Conservation (phyloP, 2,329 filamentous ascomycete species). For the Curvularia lunata region DNA sequence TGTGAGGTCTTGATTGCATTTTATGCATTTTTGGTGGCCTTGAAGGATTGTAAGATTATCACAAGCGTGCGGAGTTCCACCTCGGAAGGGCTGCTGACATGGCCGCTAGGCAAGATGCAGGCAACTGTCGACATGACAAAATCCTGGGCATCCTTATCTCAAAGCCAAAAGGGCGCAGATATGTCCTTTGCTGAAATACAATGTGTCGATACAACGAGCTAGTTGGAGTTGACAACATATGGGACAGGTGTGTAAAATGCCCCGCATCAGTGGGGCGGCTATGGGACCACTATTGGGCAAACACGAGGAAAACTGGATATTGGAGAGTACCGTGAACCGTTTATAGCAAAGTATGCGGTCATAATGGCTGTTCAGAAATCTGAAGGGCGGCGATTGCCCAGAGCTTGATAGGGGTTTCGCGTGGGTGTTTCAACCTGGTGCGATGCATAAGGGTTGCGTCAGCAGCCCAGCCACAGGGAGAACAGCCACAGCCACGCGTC, state of each 20-base stretch:
- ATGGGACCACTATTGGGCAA: neutral
- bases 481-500: conserved; percentile 19
- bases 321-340: neutral
- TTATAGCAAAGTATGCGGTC: neutral
- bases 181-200: too few species aligned
- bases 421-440: neutral
- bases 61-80: neutral
- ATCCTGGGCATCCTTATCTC: too few species aligned
- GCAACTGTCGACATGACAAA: neutral
- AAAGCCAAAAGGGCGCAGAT: neutral
- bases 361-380: neutral
- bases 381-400: neutral
- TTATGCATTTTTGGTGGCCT: neutral
- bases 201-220: neutral
- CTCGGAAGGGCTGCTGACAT: conserved; percentile 2
- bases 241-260: neutral
- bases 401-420: neutral
- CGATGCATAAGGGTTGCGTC: conserved; percentile 12
- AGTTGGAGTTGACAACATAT: neutral
- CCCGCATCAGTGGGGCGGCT: neutral
- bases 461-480: conserved; percentile 15
- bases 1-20: too few species aligned
- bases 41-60: neutral
- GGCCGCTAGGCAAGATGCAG: neutral
- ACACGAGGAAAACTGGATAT: neutral